phyloP scores from a whole-genome alignment of 2,329 filamentous ascomycete species.

The Knoxdaviesia capensis region DNA sequence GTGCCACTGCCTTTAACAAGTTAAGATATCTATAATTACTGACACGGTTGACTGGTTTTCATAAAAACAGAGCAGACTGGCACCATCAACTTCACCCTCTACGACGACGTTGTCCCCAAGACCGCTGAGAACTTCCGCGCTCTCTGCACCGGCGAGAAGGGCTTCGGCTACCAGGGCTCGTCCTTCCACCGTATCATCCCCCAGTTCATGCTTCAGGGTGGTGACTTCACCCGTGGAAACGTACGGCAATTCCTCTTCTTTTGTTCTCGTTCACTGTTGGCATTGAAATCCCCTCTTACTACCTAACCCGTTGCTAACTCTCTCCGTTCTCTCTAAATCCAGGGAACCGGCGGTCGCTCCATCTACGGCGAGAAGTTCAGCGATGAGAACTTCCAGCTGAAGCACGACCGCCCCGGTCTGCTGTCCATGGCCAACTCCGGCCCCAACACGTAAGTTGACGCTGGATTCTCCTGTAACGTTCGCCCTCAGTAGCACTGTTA shows the following conservation, averaged over 20 bases:
- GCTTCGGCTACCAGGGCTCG: constrained; percentile 66
- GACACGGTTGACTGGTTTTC: too few species aligned
- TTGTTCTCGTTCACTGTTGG: background rate
- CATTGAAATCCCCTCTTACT: too few species aligned
- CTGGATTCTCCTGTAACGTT: background rate
- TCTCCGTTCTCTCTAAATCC: background rate
- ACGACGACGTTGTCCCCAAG: constrained; percentile 69
- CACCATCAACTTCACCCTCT: constrained; percentile 80
- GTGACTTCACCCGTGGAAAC: constrained; percentile 85
- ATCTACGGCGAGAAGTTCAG: constrained; percentile 91
- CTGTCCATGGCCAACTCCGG: constrained; percentile 94
- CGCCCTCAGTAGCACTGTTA: background rate
- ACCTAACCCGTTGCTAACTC: background rate
- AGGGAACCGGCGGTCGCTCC: constrained; percentile 83
- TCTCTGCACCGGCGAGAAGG: constrained; percentile 65
- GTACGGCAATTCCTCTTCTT: constrained; percentile 29
- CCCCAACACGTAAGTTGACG: constrained; percentile 56
- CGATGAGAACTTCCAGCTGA: constrained; percentile 73
- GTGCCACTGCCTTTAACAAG: too few species aligned
- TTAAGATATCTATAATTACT: too few species aligned
- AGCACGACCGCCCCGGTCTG: constrained; percentile 57
- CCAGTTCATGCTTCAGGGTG: constrained; percentile 88
- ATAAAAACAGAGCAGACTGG: constrained; percentile 54
- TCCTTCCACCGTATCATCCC: constrained; percentile 87
- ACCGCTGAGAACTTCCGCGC: constrained; percentile 70